Conservation (phyloP, 2,329 filamentous ascomycete genomes). For the Biscogniauxia marginata region DNA sequence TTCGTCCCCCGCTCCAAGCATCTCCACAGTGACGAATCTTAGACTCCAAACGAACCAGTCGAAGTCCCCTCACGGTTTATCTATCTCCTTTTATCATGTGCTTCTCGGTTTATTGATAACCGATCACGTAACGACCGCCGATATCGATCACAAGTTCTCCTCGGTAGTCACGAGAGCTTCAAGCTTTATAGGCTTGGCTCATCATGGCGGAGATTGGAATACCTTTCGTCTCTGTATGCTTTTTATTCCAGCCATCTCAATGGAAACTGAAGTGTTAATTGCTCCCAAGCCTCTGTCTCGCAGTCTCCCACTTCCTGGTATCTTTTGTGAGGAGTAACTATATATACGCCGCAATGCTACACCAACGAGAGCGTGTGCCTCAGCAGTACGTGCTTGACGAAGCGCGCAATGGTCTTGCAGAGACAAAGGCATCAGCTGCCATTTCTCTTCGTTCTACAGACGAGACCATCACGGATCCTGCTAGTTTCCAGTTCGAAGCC, state of each 20-base stretch:
- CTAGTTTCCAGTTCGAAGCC: constrained; percentile 62
- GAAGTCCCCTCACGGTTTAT: neutral
- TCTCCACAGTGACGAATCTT: neutral
- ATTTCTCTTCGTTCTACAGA: constrained; percentile 43
- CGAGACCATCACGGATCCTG: constrained; percentile 35
- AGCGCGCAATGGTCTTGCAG: neutral
- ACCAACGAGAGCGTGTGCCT: constrained; percentile 24
- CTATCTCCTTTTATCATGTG: neutral
- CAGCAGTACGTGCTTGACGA: constrained; percentile 26
- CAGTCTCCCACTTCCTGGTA: neutral
- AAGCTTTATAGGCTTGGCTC: neutral
- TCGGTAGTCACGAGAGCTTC: neutral
- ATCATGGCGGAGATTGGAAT: neutral
- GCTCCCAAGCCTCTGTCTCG: neutral
- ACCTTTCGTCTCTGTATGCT: neutral
- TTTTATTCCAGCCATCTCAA: neutral
- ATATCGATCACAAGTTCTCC: neutral
- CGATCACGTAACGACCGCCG: neutral
- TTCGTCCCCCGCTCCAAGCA: neutral
- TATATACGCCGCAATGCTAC: constrained; percentile 25
- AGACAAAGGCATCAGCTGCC: constrained; percentile 18
- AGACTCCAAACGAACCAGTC: neutral
- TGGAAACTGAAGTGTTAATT: neutral
- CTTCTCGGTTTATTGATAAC: neutral
- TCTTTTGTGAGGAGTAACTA: neutral